Evolutionary conservation across 2,329 filamentous ascomycete genomes (phyloP).

Genomic region (Bimuria novae-zelandiae): DNA sequence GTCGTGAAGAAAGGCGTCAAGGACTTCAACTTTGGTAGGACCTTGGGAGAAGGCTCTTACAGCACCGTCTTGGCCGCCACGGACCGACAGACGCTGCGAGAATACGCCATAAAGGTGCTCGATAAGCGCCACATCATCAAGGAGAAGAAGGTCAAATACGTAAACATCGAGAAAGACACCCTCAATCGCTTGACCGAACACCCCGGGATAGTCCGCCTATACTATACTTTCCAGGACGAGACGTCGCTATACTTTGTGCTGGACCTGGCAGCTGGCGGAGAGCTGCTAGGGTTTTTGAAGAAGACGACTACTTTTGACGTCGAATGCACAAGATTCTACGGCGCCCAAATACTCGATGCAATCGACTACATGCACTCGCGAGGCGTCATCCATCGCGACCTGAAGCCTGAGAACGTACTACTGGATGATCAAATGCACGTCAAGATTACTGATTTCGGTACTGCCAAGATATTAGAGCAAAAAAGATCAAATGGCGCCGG

Average conservation of each 20-base stretch:
- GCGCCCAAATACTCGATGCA: slow-evolving; percentile 92
- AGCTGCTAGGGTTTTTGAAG: slow-evolving; percentile 89
- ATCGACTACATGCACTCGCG: slow-evolving; percentile 98
- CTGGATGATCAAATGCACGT: slow-evolving; percentile 95
- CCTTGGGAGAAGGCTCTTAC: slow-evolving; percentile 95
- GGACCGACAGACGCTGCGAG: slow-evolving; percentile 89
- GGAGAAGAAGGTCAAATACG: slow-evolving; percentile 99
- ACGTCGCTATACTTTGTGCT: slow-evolving; percentile 95
- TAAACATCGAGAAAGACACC: slow-evolving; percentile 99
- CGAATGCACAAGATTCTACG: slow-evolving; percentile 92
- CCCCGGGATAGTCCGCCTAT: slow-evolving; percentile 92
- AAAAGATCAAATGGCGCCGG: slow-evolving; percentile 50
- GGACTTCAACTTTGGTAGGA: slow-evolving; percentile 90
- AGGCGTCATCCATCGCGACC: slow-evolving; percentile 92
- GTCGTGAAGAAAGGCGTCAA: slow-evolving; percentile 96
- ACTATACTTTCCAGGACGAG: slow-evolving; percentile 99
- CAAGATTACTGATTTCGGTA: slow-evolving; percentile 98
- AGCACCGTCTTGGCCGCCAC: slow-evolving; percentile 93
- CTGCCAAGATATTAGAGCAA: slow-evolving; percentile 83
- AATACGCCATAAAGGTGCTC: slow-evolving; percentile 97
- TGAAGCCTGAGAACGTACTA: slow-evolving; percentile 96
- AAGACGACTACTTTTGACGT: slow-evolving; percentile 93
- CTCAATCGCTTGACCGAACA: slow-evolving; percentile 95
- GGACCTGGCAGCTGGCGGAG: slow-evolving; percentile 88
- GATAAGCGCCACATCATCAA: slow-evolving; percentile 99